phyloP scores from a whole-genome alignment of 2,329 filamentous ascomycete species.

The Monosporascus cannonballus region DNA sequence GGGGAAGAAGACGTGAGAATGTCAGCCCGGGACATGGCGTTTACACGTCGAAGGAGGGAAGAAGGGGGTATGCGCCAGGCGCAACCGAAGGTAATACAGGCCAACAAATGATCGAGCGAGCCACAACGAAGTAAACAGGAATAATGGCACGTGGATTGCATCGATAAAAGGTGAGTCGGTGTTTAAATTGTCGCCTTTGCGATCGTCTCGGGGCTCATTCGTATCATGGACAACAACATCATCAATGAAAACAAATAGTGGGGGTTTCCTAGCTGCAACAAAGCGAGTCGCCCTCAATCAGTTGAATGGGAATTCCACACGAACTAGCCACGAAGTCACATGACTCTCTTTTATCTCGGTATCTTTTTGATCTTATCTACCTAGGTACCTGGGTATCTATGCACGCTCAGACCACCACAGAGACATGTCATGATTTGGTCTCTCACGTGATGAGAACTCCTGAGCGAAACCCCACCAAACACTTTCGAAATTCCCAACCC shows the following conservation, averaged over 20 bases:
- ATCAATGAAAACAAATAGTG: not conserved
- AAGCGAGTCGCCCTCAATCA: not conserved
- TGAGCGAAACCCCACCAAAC: not conserved
- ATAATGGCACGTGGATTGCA: not conserved
- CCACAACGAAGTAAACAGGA: not conserved
- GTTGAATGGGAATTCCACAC: not conserved
- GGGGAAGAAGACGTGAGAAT: constrained; percentile 26
- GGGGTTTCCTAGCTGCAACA: not conserved
- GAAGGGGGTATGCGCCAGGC: constrained; percentile 37
- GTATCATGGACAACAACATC: not conserved
- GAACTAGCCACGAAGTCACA: not conserved
- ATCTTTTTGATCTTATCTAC: not conserved
- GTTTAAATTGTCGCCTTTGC: no score
- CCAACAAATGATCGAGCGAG: constrained; percentile 14
- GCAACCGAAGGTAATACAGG: constrained; percentile 31
- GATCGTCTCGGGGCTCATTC: not conserved
- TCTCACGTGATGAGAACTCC: not conserved
- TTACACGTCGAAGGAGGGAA: constrained; percentile 16
- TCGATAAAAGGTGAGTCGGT: not conserved
- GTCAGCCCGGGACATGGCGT: constrained; percentile 27
- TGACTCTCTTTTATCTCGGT: not conserved
- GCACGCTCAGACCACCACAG: not conserved
- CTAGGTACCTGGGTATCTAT: no score
- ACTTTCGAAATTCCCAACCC: not conserved
- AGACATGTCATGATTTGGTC: not conserved